Conservation (phyloP, 257 asterid species). For the Fraxinus quadrangulata region DNA sequence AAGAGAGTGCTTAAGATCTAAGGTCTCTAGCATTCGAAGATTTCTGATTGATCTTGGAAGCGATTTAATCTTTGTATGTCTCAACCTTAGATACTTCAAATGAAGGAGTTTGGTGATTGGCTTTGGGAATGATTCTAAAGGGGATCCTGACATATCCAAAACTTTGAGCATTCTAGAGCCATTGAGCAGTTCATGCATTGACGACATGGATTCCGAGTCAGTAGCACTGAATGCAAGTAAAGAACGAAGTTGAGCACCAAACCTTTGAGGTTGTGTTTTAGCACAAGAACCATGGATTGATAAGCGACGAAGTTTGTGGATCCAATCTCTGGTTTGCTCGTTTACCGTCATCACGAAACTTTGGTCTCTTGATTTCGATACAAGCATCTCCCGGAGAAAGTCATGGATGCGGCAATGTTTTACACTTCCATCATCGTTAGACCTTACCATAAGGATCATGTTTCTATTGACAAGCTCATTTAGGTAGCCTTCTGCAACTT, state of each 20-base stretch:
- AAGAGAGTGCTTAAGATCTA: constrained; percentile 29
- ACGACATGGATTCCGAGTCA: constrained; percentile 4
- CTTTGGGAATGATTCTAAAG: constrained; percentile 24
- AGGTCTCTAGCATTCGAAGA: constrained; percentile 31
- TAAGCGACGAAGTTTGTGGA: constrained; percentile 26
- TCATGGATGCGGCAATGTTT: constrained; percentile 28
- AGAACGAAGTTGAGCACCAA: constrained; percentile 20
- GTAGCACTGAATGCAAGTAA: constrained; percentile 19
- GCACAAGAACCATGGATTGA: constrained; percentile 20
- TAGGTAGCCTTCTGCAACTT: constrained; percentile 38
- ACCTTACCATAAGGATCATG: constrained; percentile 19
- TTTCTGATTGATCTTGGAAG: constrained; percentile 26
- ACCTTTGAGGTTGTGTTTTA: not conserved
- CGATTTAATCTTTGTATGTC: constrained; percentile 5
- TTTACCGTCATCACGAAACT: not conserved
- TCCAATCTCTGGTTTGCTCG: constrained; percentile 1
- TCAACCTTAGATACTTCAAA: constrained; percentile 32
- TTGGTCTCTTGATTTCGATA: constrained; percentile 25
- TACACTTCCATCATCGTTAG: constrained; percentile 27
- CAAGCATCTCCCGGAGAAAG: constrained; percentile 21
- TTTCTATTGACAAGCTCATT: constrained; percentile 34
- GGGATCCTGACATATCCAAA: constrained; percentile 23
- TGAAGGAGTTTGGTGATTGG: constrained; percentile 14
- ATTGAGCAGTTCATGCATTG: not conserved
- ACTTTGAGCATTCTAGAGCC: constrained; percentile 24